Conservation (phyloP, 2,329 filamentous ascomycete species). For the Alternaria incomplexa region DNA sequence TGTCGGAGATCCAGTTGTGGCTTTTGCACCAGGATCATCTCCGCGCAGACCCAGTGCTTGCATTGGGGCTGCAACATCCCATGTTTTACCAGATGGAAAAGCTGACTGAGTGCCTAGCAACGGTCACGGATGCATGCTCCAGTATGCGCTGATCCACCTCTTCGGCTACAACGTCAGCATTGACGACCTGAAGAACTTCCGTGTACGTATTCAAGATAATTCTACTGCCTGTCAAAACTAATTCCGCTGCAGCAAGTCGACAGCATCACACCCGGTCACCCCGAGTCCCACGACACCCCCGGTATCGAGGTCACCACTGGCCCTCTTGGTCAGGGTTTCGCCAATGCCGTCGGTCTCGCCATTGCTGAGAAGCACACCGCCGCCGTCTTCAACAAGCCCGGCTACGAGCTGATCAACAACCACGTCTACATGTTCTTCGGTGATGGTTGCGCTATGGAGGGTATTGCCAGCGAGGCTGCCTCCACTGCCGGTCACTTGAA, state of each 20-base stretch:
- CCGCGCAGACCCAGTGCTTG: not conserved
- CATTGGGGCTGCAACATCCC: not conserved
- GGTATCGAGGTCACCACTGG: constrained; percentile 98
- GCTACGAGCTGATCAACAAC: constrained; percentile 90
- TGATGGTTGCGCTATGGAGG: constrained; percentile 98
- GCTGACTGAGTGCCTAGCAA: constrained; percentile 67
- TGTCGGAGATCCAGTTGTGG: not conserved
- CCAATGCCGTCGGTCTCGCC: constrained; percentile 96
- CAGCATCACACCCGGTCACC: constrained; percentile 92
- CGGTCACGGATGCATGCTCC: constrained; percentile 99
- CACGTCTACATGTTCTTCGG: constrained; percentile 97
- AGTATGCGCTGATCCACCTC: constrained; percentile 96
- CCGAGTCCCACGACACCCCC: constrained; percentile 94
- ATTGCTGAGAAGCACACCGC: constrained; percentile 93
- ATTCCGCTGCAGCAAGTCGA: constrained; percentile 62
- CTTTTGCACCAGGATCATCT: not conserved
- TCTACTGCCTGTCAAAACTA: constrained; percentile 47
- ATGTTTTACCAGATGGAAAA: not conserved
- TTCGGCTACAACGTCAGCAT: constrained; percentile 88
- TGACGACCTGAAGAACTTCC: constrained; percentile 95
- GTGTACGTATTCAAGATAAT: constrained; percentile 70
- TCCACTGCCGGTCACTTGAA: constrained; percentile 95
- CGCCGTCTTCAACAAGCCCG: constrained; percentile 95
- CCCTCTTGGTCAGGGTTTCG: constrained; percentile 95
- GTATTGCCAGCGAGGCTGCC: constrained; percentile 90